Evolutionary conservation across 2,329 filamentous ascomycete species (phyloP), one percentile per base, ranked within the genome.

Genomic region (Pyrenophora teres): DNA sequence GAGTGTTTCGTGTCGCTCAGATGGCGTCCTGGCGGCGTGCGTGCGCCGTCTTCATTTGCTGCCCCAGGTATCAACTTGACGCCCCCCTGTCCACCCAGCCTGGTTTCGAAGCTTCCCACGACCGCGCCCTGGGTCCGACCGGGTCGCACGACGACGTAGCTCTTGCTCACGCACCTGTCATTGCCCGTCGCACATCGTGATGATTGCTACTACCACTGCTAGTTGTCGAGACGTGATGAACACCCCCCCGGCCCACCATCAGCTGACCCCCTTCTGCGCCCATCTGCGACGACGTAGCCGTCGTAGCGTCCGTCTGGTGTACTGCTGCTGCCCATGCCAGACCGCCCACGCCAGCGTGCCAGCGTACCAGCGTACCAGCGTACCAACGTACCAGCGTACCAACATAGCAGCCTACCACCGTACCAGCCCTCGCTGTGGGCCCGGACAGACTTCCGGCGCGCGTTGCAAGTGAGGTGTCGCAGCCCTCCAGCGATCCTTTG

Each of bases 1-100:
- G 56, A 57, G 63, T 52, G 63, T 70, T 65, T 69, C 65, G 66
- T 55, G 44, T 57, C 51, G 39, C 50, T 41, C 56, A 50, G 49
- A 56, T 50, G 47, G 40, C 47, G 32, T 8, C 40, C 51, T 50
- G 54, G 40, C 51, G 27, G 49, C 46, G 54, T 50, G 54, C 50
- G 46, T 45, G 56, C 67, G 53, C 59, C 62, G 48, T 57, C 59
- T 60, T 59, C 59, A 67, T 66, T 68, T 69, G 67, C 59, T 69
- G 64, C 63, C 66, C 63, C 59, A 64, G 55, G 46, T 49, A 55
- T 60, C 55, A 53, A 50, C 47, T 62, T 39, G 30, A 15, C 38
- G 18, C 39, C 18, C 58, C 61, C 58, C 51, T 57, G 60, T 41
- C 53, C 62, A 44, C 59, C 53, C 61, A 67, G 63, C 64, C 51